Evolutionary conservation across 495 filamentous ascomycete species (phyloP), one percentile per base, ranked within the genome.

Genomic region (Penicillium alfredii): DNA sequence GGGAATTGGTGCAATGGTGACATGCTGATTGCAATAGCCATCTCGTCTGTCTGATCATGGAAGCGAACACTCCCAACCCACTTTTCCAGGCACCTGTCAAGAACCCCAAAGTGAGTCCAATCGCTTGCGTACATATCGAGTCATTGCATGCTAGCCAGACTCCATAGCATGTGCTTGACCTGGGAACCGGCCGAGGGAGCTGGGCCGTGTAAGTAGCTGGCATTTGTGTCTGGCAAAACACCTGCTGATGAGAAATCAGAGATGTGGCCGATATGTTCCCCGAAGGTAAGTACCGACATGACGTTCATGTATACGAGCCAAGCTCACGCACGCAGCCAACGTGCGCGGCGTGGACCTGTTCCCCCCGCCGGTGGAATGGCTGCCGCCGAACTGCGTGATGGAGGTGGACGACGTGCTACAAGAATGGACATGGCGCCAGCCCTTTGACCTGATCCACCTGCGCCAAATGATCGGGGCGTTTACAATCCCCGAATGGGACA

Each of bases 391-490:
- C 35, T 51, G 48, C 13, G 25, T 51, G 3, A 33, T 51, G 10
- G 48, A 51, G 18, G 48, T 51, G 12, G 44, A 51, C 17, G 44
- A 51, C 26, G 35, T 47, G 7, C 41, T 53, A 6, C 44, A 45
- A 24, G 54, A 59, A 0, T 62, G 59, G 59, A 48, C 51, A 5
- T 61, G 49, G 40, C 38, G 35, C 9, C 51, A 63, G 12, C 28
- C 26, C 8, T 63, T 63, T 33, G 59, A 64, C 23, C 40, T 56
- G n/a, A 57, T 64, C 8, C 60, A 64, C 34, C 50, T 50, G 37
- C 47, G 59, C 2, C 41, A 46, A 10, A 47, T 64, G 49, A 31
- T 44, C 6, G 45, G 44, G 7, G 40, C 47, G 3, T 57, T 63
- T 18, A 41, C 31, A 15, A 20, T 24, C 2, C 3, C 10, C 7